Conservation (phyloP, 306 rosid species). For the Rubus parviflorus region DNA sequence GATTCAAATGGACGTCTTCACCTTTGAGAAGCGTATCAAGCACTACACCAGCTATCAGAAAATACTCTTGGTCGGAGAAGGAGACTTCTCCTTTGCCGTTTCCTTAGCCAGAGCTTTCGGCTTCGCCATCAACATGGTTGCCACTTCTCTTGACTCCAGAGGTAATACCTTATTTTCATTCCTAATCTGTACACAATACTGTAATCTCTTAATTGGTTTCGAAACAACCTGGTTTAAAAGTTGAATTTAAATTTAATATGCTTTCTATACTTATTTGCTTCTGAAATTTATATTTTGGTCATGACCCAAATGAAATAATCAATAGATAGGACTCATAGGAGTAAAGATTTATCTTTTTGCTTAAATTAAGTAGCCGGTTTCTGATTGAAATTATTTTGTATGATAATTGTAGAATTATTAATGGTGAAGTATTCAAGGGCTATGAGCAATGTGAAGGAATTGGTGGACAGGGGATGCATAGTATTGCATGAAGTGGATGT, state of each 20-base stretch:
- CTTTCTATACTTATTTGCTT: background rate
- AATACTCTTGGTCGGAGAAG: constrained; percentile 23
- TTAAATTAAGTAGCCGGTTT: background rate
- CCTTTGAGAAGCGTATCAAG: constrained; percentile 7
- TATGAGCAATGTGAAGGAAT: constrained; percentile 12
- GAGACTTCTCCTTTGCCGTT: constrained; percentile 25
- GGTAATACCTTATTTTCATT: background rate
- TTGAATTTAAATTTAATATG: background rate
- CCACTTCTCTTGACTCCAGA: constrained; percentile 20
- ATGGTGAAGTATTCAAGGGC: constrained; percentile 1
- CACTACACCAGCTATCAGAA: background rate
- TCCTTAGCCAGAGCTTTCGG: constrained; percentile 18
- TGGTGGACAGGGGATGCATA: background rate
- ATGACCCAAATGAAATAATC: background rate
- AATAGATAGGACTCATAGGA: background rate
- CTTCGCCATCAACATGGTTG: constrained; percentile 10
- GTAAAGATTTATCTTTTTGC: background rate
- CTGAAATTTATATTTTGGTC: background rate
- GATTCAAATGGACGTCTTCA: background rate
- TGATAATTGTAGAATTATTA: constrained; percentile 1
- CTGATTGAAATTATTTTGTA: background rate
- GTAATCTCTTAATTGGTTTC: background rate
- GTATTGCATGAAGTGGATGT: constrained; percentile 10
- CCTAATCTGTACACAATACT: background rate
- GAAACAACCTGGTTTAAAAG: background rate